Conservation (phyloP, 1,284 basidiomycete genomes). For the Apiotrichum akiyoshidainum region DNA sequence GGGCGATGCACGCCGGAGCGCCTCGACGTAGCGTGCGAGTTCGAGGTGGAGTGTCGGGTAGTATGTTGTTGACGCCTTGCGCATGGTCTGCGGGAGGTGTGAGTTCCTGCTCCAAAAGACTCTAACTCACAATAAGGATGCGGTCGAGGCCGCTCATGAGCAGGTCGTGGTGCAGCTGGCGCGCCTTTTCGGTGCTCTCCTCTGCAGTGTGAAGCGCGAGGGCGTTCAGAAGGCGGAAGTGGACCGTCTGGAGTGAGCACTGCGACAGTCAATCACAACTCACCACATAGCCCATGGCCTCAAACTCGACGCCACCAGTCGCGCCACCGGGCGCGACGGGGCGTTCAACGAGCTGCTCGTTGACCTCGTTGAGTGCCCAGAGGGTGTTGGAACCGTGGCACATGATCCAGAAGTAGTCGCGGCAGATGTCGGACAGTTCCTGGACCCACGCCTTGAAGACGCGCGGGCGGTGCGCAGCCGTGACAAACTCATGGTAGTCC, state of each 20-base stretch:
- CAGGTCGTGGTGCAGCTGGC: slow-evolving; percentile 74
- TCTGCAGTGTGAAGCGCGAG: slow-evolving; percentile 63
- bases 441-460: slow-evolving; percentile 88
- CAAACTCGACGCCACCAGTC: slow-evolving; percentile 96
- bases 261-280: slow-evolving; percentile 34
- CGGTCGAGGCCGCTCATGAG: slow-evolving; percentile 81
- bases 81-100: slow-evolving; percentile 72
- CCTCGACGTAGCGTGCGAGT: slow-evolving; percentile 73
- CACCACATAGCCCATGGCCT: slow-evolving; percentile 93
- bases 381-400: slow-evolving; percentile 91
- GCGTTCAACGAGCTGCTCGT: slow-evolving; percentile 77
- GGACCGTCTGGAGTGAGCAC: slow-evolving; percentile 62
- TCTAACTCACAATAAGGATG: slow-evolving; percentile 49
- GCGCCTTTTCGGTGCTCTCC: slow-evolving; percentile 63
- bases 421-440: slow-evolving; percentile 81
- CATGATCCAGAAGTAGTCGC: slow-evolving; percentile 98
- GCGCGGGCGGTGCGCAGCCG: slow-evolving; percentile 71
- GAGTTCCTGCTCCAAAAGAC: too few relatives aligned
- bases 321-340: slow-evolving; percentile 95
- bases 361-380: slow-evolving; percentile 76
- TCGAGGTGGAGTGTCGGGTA: slow-evolving; percentile 91
- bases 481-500: slow-evolving; percentile 77
- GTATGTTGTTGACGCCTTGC: slow-evolving; percentile 87
- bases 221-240: slow-evolving; percentile 77
- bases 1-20: slow-evolving; percentile 51